These are phyloP conservation scores for Spatholobus suberectus DNA, from an alignment of 306 rosid species.

Conservation along the genomic window DNA sequence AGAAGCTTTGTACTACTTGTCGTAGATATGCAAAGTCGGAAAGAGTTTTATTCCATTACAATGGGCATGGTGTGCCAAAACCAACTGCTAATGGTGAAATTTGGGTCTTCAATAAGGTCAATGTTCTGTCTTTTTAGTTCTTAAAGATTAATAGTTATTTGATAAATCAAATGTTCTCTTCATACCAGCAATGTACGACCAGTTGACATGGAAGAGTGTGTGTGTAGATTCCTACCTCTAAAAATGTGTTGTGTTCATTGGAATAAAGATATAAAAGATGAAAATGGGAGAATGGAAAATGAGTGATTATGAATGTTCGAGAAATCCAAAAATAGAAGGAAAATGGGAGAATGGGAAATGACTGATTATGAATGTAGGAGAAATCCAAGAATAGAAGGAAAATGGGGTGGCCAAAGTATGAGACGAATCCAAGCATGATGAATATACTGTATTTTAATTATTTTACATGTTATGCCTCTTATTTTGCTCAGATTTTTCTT, in stretches of 20 bases:
- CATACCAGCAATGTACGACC: conserved; percentile 2
- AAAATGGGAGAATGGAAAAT: conserved; percentile 30
- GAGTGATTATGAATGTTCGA: background rate
- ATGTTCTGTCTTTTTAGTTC: conserved; percentile 21
- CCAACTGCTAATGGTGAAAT: conserved; percentile 98
- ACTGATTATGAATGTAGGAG: background rate
- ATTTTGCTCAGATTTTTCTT: conserved; percentile 6
- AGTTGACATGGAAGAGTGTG: background rate
- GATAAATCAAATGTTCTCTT: conserved; percentile 6
- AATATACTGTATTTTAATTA: conserved; percentile 11
- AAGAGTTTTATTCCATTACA: conserved; percentile 96
- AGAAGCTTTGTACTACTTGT: conserved; percentile 94
- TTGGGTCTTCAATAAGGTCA: conserved; percentile 98
- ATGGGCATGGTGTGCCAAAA: conserved; percentile 99
- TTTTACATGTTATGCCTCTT: conserved; percentile 13
- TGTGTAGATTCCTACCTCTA: background rate
- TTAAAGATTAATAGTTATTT: conserved; percentile 8
- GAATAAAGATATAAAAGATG: conserved; percentile 3
- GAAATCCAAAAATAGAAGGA: background rate
- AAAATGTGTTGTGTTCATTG: background rate
- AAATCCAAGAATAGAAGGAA: conserved; percentile 3
- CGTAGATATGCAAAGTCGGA: conserved; percentile 86
- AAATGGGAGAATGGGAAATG: conserved; percentile 29
- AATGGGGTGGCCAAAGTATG: conserved; percentile 3
- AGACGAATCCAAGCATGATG: background rate